phyloP scores from a whole-genome alignment of 177 flowering plant genomes.

The Vitis hybrid region DNA sequence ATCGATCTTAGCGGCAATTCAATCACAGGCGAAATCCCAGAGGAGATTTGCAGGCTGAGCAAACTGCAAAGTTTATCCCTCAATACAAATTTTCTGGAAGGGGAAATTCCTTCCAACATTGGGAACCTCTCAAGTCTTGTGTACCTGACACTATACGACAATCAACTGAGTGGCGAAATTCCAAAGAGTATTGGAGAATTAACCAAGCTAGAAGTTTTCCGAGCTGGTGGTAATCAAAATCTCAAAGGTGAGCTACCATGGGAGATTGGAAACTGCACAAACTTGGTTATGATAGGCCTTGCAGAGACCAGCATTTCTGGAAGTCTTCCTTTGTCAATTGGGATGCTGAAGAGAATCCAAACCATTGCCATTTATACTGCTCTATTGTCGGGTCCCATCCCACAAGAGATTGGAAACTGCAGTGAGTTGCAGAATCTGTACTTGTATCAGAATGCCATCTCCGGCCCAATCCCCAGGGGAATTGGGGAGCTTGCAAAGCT shows the following conservation, averaged over 20 bases:
- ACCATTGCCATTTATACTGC: constrained; percentile 73
- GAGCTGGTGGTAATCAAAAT: constrained; percentile 79
- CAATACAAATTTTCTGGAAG: constrained; percentile 56
- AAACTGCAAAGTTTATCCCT: constrained; percentile 53
- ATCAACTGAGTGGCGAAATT: constrained; percentile 58
- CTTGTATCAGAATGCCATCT: constrained; percentile 69
- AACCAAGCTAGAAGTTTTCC: constrained; percentile 42
- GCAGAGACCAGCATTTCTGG: constrained; percentile 84
- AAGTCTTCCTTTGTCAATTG: constrained; percentile 60
- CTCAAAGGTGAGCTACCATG: constrained; percentile 68
- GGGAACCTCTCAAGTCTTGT: constrained; percentile 58
- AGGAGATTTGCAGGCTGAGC: constrained; percentile 53
- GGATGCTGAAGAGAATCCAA: constrained; percentile 55
- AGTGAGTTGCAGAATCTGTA: constrained; percentile 60
- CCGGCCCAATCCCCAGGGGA: constrained; percentile 58
- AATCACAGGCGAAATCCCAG: constrained; percentile 69
- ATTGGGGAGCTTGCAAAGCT: constrained; percentile 61
- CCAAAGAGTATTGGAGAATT: constrained; percentile 63
- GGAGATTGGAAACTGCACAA: constrained; percentile 77
- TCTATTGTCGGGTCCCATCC: constrained; percentile 58
- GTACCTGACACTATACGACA: constrained; percentile 55
- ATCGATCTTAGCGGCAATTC: constrained; percentile 67
- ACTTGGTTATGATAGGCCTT: constrained; percentile 56
- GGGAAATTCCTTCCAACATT: constrained; percentile 54
- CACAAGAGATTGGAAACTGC: constrained; percentile 79